These are phyloP conservation scores for Exophiala xenobiotica DNA, from an alignment of 2,329 filamentous ascomycete genomes.

Conservation along the genomic window DNA sequence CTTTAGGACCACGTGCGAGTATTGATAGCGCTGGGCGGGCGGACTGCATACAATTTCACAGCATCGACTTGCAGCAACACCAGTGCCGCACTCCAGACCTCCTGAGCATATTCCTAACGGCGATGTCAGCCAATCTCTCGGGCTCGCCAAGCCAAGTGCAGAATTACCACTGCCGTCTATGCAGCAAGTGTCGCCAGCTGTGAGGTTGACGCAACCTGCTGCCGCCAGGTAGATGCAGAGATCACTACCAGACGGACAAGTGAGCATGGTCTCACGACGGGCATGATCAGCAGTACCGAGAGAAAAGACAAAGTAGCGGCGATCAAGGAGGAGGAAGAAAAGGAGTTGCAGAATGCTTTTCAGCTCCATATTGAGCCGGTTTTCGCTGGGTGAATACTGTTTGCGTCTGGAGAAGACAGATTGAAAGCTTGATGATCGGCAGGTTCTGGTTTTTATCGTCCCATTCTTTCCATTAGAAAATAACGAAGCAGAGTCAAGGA, in stretches of 20 bases:
- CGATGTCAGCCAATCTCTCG: neutral
- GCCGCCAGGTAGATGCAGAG: constrained; percentile 15
- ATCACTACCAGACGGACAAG: constrained; percentile 10
- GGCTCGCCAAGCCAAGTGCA: neutral
- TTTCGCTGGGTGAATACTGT: too few species aligned
- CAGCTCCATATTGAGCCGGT: too few species aligned
- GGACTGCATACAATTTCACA: constrained; percentile 13
- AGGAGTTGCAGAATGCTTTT: too few species aligned
- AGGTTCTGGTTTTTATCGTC: too few species aligned
- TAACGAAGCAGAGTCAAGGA: too few species aligned
- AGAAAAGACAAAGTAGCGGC: neutral
- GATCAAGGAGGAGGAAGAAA: neutral
- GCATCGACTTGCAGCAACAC: constrained; percentile 16
- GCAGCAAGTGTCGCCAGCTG: constrained; percentile 13
- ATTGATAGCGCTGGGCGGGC: neutral
- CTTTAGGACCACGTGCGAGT: neutral
- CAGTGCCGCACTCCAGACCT: constrained; percentile 16
- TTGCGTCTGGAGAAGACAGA: too few species aligned
- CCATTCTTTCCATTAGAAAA: too few species aligned
- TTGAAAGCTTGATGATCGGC: too few species aligned
- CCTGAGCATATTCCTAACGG: constrained; percentile 13
- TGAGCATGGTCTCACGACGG: neutral
- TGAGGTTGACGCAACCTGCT: constrained; percentile 15
- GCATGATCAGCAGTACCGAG: neutral
- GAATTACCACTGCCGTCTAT: constrained; percentile 16